Percentiles rank a stretch among this genome's conserved stretches.
phyloP scores from a whole-genome alignment of 2,329 filamentous ascomycete species.

The Diplodia scrobiculata region DNA sequence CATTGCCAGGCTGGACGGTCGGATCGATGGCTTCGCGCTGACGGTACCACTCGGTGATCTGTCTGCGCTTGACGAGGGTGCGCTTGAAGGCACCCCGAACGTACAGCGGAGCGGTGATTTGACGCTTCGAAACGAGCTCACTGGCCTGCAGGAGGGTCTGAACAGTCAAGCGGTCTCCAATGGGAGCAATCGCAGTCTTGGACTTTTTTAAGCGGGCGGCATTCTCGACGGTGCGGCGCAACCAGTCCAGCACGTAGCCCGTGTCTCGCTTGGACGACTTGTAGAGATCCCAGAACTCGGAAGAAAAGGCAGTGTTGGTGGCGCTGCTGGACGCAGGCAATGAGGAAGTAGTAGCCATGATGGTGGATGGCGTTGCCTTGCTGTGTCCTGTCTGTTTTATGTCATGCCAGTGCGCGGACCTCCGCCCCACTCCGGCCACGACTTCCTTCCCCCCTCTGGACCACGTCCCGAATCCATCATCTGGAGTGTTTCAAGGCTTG shows the following conservation, averaged over 20 bases:
- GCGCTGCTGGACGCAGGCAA: not conserved
- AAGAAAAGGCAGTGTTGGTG: not conserved
- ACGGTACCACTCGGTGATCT: constrained; percentile 12
- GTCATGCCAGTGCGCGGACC: not conserved
- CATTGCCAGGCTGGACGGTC: not conserved
- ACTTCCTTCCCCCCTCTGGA: not conserved
- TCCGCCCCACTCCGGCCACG: not conserved
- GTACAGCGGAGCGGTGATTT: constrained; percentile 13
- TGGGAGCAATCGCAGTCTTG: constrained; percentile 4
- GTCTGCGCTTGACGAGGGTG: constrained; percentile 19
- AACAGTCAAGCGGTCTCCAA: constrained; percentile 3
- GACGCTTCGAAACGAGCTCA: constrained; percentile 14
- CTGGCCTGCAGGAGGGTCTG: constrained; percentile 3
- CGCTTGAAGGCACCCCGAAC: constrained; percentile 14
- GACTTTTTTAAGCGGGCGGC: constrained; percentile 1
- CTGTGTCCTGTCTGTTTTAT: not conserved
- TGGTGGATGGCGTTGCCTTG: not conserved
- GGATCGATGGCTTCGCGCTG: not conserved
- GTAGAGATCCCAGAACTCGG: constrained; percentile 17
- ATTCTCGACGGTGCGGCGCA: not conserved
- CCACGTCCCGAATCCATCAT: no score
- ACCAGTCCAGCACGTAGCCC: constrained; percentile 8
- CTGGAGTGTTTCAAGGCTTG: no score
- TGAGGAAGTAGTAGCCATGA: constrained; percentile 1
- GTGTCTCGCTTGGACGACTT: constrained; percentile 21